Evolutionary conservation across 768 basidiomycete genomes (phyloP), one percentile per base, ranked within the genome.

Genomic region (Trametes punicea): DNA sequence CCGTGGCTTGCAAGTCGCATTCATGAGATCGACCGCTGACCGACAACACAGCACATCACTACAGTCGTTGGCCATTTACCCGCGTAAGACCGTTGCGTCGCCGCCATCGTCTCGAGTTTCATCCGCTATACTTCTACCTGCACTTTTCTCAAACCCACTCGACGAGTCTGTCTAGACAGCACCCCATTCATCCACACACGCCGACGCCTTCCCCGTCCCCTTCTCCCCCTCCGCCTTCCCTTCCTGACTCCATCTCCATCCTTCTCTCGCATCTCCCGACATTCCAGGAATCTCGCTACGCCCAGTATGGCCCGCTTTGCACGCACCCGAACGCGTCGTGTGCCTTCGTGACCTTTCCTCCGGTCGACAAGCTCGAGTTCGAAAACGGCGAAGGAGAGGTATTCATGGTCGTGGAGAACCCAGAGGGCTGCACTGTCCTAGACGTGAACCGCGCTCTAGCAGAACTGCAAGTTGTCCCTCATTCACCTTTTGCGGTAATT

Each of bases 271-370:
- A 64, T 30, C 60, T 66, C 9, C 65, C 65, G 11, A 66, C 65
- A 3, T 66, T 62, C 34, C 65, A 61, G 10, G 65, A 66, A 41
- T 60, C 46, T 30, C 60, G 59, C 16, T 45, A 40, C 18, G 60
- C 62, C 7, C 65, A 66, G 46, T 66, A 66, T 41, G 65, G 65
- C 6, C 65, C 65, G 13, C 55, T 66, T 6, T 66, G 65, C 46
- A 23, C 51, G 4, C 65, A 66, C 34, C 63, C 65, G 9, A 66
- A 66, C 30, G 65, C 65, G n/a, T 61, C 60, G 7, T 64, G 65
- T 41, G 65, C 63, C 2, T 66, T 66, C 50, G 63, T 60, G 30
- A 66, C 65, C 25, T 66, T 63, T 47, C 65, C 65, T 16, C 65
- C 65, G 0, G 58, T 63, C 40, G 56, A 57, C 6, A 36, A 54